A percentile compares a stretch with the other conserved stretches of the same genome.
Evolutionary conservation across 2,329 filamentous ascomycete species (phyloP).

Genomic region (Penicillium hesseltinei): DNA sequence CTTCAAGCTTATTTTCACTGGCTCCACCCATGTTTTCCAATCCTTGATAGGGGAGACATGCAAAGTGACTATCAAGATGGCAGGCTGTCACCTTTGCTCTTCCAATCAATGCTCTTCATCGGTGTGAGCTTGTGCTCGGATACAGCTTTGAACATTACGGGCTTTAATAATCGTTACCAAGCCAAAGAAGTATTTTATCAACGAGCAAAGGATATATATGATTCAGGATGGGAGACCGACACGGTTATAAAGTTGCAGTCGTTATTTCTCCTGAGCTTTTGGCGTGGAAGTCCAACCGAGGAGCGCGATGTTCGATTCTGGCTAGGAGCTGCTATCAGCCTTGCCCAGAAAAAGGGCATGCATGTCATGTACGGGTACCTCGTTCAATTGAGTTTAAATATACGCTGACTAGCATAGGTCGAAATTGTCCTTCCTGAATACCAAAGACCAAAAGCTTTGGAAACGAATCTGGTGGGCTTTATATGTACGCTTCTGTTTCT

Average conservation of each 20-base stretch:
- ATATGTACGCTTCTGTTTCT: constrained; percentile 36
- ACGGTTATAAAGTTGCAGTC: constrained; percentile 52
- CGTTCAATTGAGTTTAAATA: neutral
- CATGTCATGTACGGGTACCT: constrained; percentile 32
- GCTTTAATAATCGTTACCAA: constrained; percentile 50
- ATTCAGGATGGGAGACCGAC: constrained; percentile 54
- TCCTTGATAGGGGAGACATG: constrained; percentile 51
- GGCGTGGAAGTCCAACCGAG: constrained; percentile 51
- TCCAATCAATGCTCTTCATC: constrained; percentile 54
- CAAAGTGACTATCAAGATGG: constrained; percentile 41
- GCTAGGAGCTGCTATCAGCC: constrained; percentile 51
- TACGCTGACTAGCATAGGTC: constrained; percentile 23
- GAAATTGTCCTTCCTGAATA: constrained; percentile 31
- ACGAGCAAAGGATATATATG: constrained; percentile 51
- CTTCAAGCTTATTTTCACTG: constrained; percentile 55
- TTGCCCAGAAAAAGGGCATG: constrained; percentile 51
- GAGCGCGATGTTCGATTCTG: constrained; percentile 53
- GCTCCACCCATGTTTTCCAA: constrained; percentile 58
- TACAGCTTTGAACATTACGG: constrained; percentile 44
- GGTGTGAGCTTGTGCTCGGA: constrained; percentile 54
- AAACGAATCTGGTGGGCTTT: constrained; percentile 56
- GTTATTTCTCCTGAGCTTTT: constrained; percentile 57
- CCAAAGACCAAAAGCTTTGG: constrained; percentile 40
- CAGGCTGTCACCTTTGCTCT: constrained; percentile 49
- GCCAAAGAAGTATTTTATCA: constrained; percentile 54